Base-by-base conservation (phyloP, 192 early-diverging fungal species). In the Umbelopsis sp. region DNA sequence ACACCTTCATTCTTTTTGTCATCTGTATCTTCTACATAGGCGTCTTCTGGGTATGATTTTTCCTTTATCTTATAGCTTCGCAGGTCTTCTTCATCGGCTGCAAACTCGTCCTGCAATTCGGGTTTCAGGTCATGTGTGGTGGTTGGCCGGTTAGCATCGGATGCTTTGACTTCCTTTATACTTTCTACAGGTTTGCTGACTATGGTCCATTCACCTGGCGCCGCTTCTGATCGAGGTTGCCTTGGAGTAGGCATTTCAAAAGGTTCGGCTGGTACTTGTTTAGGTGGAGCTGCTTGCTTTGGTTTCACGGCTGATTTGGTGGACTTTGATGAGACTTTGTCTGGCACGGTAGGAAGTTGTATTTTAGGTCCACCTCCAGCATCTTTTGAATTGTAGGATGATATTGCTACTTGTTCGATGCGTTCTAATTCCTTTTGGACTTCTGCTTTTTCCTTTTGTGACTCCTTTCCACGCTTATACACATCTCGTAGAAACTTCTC, bases 401-500 rank as follows among this genome's bases (percentile, higher is more conserved):
- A 31, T 38, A 69, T 47, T 21, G 68, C 68, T n/a, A 50, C 90
- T 65, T 70, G 78, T 51, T 92, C 91, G 65, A 94, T 93, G 41
- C 80, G 86, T 44, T 93, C 85, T 45, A 90, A 81, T 72, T 93
- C 87, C 66, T 77, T 76, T 69, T 83, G 74, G 34, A 87, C 74
- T 77, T 87, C 86, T 32, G 86, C 85, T 21, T 85, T 84, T 25
- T 86, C 83, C 10, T 84, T 76, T 7, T 77, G 72, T 45, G 81
- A 84, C 56, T 87, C 82, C 44, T 87, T 80, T 29, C 80, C 78
- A 7, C 75, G 71, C 67, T 88, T 88, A 50, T 87, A 83, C 31
- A 92, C 84, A 52, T 90, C 82, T 24, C 90, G 87, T 45, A 96
- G 66, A 71, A 91, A 93, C 38, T 82, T 81, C 71, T 92, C 90